These are phyloP conservation scores for Mucor ambiguus DNA, from an alignment of 371 early-diverging fungal genomes.

Conservation along the genomic window DNA sequence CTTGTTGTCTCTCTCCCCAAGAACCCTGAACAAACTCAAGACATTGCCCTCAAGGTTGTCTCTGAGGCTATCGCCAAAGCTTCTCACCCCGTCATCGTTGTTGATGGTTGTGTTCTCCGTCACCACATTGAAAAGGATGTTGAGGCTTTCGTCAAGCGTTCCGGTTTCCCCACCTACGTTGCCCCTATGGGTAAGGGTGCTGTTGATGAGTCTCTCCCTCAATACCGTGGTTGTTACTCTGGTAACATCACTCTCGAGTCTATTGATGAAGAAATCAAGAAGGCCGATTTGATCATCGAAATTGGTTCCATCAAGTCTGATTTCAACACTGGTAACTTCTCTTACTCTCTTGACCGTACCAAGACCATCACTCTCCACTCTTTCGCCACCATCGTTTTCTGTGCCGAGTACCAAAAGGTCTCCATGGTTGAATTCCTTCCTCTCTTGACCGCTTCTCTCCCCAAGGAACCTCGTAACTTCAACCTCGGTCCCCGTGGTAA, in stretches of 20 bases:
- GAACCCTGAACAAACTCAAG: slow-evolving; percentile 36
- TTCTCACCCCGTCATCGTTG: slow-evolving; percentile 45
- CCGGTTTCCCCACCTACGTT: slow-evolving; percentile 44
- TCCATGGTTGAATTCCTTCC: slow-evolving; percentile 43
- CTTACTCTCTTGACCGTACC: slow-evolving; percentile 30
- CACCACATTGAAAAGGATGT: slow-evolving; percentile 34
- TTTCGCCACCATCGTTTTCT: slow-evolving; percentile 39
- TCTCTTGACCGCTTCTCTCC: slow-evolving; percentile 34
- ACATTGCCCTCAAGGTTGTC: slow-evolving; percentile 32
- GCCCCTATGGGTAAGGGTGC: slow-evolving; percentile 58
- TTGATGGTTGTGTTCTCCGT: slow-evolving; percentile 52
- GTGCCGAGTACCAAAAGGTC: slow-evolving; percentile 44
- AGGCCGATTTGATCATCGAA: slow-evolving; percentile 47
- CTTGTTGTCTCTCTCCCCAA: slow-evolving; percentile 24
- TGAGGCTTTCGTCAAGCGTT: slow-evolving; percentile 32
- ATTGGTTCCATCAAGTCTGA: slow-evolving; percentile 54
- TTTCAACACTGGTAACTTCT: slow-evolving; percentile 58
- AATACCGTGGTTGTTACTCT: slow-evolving; percentile 49
- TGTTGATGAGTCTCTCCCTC: slow-evolving; percentile 34
- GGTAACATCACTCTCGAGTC: slow-evolving; percentile 38
- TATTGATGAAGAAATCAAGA: slow-evolving; percentile 36
- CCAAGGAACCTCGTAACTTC: slow-evolving; percentile 26
- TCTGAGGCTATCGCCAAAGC: slow-evolving; percentile 35
- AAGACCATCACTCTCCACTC: slow-evolving; percentile 50
- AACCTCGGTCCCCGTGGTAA: slow-evolving; percentile 31